Conservation (phyloP, 2,329 filamentous ascomycete genomes). For the Phialophora verrucosa region DNA sequence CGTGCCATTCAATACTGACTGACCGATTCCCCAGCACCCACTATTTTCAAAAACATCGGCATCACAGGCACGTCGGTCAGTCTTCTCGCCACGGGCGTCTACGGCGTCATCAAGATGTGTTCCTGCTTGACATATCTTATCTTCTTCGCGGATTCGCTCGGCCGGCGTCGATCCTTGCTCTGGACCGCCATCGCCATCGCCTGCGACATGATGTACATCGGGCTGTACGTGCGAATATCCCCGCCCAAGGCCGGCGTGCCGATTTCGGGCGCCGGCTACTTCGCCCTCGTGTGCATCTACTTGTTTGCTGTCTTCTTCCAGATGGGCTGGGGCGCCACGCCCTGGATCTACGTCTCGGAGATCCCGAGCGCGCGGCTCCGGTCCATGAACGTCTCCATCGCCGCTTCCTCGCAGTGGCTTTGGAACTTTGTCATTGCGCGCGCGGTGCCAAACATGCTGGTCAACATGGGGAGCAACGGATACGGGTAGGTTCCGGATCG, state of each 20-base stretch:
- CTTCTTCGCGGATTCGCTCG: constrained; percentile 72
- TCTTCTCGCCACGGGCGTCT: constrained; percentile 76
- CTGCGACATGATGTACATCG: constrained; percentile 70
- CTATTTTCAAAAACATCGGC: constrained; percentile 71
- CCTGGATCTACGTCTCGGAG: constrained; percentile 75
- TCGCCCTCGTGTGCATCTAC: constrained; percentile 73
- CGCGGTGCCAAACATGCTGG: constrained; percentile 58
- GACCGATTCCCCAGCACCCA: constrained; percentile 51
- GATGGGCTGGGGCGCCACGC: constrained; percentile 72
- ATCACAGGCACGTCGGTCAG: constrained; percentile 62
- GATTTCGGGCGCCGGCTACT: constrained; percentile 69
- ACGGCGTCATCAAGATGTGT: constrained; percentile 67
- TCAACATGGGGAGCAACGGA: constrained; percentile 17
- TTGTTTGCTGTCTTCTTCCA: constrained; percentile 73
- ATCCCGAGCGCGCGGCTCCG: constrained; percentile 71
- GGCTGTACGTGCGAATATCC: constrained; percentile 69
- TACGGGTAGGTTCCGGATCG: constrained; percentile 10
- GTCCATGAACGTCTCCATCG: constrained; percentile 70
- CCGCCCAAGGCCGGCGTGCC: constrained; percentile 59
- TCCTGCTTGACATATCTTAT: constrained; percentile 21
- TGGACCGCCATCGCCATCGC: constrained; percentile 69
- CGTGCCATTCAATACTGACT: background rate
- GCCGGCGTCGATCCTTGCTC: constrained; percentile 62
- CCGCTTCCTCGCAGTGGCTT: constrained; percentile 72
- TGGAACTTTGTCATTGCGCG: constrained; percentile 76